A percentile compares a stretch with the other conserved stretches of the same genome.
Evolutionary conservation across 1,284 basidiomycete species (phyloP).

Genomic region (Inonotus obliquus): DNA sequence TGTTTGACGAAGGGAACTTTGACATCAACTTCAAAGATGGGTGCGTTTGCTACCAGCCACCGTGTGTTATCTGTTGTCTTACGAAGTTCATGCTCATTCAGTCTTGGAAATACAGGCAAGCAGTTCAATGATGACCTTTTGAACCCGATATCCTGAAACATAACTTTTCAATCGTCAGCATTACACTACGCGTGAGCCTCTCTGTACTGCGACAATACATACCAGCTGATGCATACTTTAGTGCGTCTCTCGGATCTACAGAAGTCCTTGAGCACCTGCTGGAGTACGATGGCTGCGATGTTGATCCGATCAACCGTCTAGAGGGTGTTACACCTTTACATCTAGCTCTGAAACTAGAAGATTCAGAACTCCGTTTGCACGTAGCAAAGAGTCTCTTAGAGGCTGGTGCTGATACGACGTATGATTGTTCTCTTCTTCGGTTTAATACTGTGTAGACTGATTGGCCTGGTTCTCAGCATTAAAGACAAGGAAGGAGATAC

Average conservation of each 20-base stretch:
- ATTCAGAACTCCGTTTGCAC: constrained; percentile 50
- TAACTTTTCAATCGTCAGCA: constrained; percentile 38
- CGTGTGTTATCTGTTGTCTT: background rate
- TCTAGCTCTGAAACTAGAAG: constrained; percentile 60
- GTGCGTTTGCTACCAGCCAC: constrained; percentile 36
- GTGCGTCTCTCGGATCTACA: constrained; percentile 52
- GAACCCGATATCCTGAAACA: background rate
- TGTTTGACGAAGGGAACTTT: constrained; percentile 51
- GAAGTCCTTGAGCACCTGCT: constrained; percentile 72
- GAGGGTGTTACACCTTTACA: constrained; percentile 81
- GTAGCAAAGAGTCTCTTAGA: constrained; percentile 67
- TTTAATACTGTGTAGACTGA: background rate
- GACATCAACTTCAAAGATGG: constrained; percentile 79
- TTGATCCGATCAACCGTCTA: constrained; percentile 74
- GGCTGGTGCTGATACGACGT: constrained; percentile 73
- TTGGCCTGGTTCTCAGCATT: constrained; percentile 41
- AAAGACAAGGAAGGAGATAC: constrained; percentile 68
- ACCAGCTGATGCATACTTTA: no score
- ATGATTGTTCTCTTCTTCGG: constrained; percentile 24
- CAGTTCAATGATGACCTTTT: constrained; percentile 9
- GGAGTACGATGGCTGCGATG: constrained; percentile 74
- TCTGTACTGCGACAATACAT: background rate
- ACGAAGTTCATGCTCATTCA: constrained; percentile 26
- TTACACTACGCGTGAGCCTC: constrained; percentile 73
- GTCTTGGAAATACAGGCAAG: constrained; percentile 70